Evolutionary conservation across 1,284 basidiomycete genomes (phyloP).

Genomic region (Paramarasmius palmivorus): DNA sequence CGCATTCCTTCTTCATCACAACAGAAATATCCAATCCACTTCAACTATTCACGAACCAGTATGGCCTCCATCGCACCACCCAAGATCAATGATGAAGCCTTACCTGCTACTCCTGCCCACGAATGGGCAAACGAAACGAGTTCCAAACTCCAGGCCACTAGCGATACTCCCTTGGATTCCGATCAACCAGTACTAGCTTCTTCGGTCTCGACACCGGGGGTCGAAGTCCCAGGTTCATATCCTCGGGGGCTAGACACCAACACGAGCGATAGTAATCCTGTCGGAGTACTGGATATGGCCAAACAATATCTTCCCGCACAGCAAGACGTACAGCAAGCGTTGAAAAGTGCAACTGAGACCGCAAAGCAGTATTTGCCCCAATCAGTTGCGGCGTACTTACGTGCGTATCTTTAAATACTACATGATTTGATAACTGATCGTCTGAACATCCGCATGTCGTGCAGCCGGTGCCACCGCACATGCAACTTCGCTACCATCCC

Average conservation of each 20-base stretch:
- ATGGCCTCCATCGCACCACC: conserved; percentile 5
- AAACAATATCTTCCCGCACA: conserved; percentile 23
- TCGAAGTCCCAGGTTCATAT: conserved; percentile 28
- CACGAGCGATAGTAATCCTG: conserved; percentile 1
- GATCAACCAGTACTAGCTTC: not conserved
- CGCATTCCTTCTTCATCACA: not conserved
- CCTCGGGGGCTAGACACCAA: conserved; percentile 16
- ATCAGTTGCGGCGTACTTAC: conserved; percentile 19
- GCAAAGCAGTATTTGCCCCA: conserved; percentile 27
- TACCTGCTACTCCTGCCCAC: conserved; percentile 23
- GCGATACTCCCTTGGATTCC: not conserved
- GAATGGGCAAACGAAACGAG: conserved; percentile 27
- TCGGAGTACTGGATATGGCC: conserved; percentile 14
- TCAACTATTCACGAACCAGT: not conserved
- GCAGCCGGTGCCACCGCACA: conserved; percentile 10
- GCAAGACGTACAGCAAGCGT: conserved; percentile 21
- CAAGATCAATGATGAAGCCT: conserved; percentile 14
- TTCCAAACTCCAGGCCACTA: conserved; percentile 10
- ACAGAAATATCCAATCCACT: not conserved
- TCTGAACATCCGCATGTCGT: conserved; percentile 29
- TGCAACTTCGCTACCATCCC: not conserved
- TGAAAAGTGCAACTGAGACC: conserved; percentile 21
- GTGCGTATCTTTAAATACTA: conserved; percentile 12
- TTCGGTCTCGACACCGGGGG: conserved; percentile 21
- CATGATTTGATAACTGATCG: not conserved